A percentile compares a stretch with the other conserved stretches of the same genome.
phyloP scores from a whole-genome alignment of 345 rosid genomes.

The Corymbia maculata region DNA sequence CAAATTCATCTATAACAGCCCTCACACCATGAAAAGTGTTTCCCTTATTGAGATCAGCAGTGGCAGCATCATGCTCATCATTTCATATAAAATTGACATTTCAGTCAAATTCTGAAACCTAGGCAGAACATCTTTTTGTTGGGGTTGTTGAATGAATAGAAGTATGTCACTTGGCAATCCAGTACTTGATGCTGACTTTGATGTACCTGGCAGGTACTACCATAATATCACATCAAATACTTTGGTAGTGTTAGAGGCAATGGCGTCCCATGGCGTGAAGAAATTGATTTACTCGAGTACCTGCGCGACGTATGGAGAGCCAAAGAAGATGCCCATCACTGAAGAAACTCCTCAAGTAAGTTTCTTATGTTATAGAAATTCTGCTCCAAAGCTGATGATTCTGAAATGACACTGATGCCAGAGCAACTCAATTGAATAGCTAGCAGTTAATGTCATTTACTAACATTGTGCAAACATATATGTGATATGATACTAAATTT shows the following conservation, averaged over 20 bases:
- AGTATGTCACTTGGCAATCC: not conserved
- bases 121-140: not conserved
- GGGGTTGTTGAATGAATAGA: not conserved
- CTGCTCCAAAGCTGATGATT: not conserved
- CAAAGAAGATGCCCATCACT: conserved; percentile 89
- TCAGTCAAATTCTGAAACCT: not conserved
- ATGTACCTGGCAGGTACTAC: conserved; percentile 49
- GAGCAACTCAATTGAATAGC: not conserved
- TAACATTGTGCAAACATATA: not conserved
- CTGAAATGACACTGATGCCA: not conserved
- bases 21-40: not conserved
- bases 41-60: not conserved
- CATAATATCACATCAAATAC: conserved; percentile 98
- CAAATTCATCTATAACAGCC: not conserved
- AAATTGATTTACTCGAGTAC: conserved; percentile 96
- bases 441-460: not conserved
- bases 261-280: conserved; percentile 72
- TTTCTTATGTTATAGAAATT: not conserved
- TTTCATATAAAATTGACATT: not conserved
- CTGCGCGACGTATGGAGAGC: conserved; percentile 98
- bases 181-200: not conserved
- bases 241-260: conserved; percentile 77
- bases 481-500: not conserved
- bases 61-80: not conserved
- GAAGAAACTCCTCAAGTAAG: conserved; percentile 86